phyloP scores from a whole-genome alignment of 2,329 filamentous ascomycete genomes.

The Geoglossum cookeanum region DNA sequence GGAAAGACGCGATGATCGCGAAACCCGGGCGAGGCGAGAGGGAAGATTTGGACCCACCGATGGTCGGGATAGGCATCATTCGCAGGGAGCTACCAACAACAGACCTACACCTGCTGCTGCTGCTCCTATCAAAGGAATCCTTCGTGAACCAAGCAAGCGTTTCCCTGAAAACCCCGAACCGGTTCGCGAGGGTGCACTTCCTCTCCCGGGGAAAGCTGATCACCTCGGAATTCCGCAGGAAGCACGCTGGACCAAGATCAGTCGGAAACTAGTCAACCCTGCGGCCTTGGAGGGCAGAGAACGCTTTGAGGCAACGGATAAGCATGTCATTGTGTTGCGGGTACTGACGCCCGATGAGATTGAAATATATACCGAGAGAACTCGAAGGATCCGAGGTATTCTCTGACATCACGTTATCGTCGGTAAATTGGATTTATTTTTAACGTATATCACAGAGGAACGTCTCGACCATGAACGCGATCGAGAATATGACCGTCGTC shows the following conservation, averaged over 20 bases:
- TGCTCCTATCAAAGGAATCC: constrained; percentile 55
- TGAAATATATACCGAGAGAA: constrained; percentile 65
- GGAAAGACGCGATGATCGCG: background rate
- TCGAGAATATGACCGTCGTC: background rate
- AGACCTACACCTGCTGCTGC: constrained; percentile 30
- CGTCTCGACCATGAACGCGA: background rate
- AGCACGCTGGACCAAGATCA: constrained; percentile 87
- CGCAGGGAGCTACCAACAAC: background rate
- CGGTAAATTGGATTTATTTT: too few relatives aligned
- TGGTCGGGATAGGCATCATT: background rate
- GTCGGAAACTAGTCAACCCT: constrained; percentile 71
- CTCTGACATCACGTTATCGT: too few relatives aligned
- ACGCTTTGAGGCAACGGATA: constrained; percentile 71
- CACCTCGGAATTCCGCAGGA: constrained; percentile 45
- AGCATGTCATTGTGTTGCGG: constrained; percentile 81
- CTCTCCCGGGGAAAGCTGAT: constrained; percentile 56
- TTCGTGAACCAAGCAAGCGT: constrained; percentile 61
- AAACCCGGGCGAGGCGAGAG: background rate
- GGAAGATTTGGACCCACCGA: background rate
- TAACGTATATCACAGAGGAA: too few relatives aligned
- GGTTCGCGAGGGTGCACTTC: constrained; percentile 74
- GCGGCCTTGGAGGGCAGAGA: constrained; percentile 79
- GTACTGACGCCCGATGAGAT: constrained; percentile 82
- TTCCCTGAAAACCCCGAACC: constrained; percentile 79
- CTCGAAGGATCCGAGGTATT: constrained; percentile 59